Conservation (phyloP, 2,329 filamentous ascomycete genomes). For the Cercospora zeae-maydis region DNA sequence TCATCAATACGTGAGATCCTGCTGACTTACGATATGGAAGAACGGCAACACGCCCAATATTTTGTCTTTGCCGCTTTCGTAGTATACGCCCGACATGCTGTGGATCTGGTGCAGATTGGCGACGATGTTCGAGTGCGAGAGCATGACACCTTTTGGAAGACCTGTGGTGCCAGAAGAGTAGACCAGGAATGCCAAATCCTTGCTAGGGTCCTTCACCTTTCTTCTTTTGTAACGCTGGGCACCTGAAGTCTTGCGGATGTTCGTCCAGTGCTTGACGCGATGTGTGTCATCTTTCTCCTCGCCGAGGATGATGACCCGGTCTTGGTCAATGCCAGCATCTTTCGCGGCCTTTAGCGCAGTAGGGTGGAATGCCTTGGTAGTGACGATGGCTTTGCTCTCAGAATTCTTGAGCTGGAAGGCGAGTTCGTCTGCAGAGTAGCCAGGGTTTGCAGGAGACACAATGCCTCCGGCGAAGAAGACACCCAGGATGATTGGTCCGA, state of each 20-base stretch:
- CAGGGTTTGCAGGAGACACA: constrained; percentile 81
- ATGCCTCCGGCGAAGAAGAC: constrained; percentile 78
- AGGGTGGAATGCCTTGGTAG: constrained; percentile 64
- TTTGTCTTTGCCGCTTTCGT: constrained; percentile 57
- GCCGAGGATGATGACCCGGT: constrained; percentile 72
- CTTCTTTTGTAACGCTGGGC: constrained; percentile 56
- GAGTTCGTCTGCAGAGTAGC: constrained; percentile 79
- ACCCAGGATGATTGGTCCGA: constrained; percentile 61
- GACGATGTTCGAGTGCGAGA: constrained; percentile 79
- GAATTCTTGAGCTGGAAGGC: constrained; percentile 79
- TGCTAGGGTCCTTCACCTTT: constrained; percentile 58
- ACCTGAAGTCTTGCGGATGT: constrained; percentile 61
- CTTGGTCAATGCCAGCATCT: constrained; percentile 63
- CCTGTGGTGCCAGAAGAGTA: constrained; percentile 91
- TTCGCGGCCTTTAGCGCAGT: constrained; percentile 65
- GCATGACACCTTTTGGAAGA: constrained; percentile 83
- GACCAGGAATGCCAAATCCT: constrained; percentile 77
- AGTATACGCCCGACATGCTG: constrained; percentile 51
- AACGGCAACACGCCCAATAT: constrained; percentile 80
- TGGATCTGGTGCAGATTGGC: constrained; percentile 58
- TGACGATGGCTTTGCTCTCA: constrained; percentile 69
- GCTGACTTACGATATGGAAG: constrained; percentile 64
- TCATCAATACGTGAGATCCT: neutral
- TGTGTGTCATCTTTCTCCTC: constrained; percentile 58
- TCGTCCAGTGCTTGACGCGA: constrained; percentile 66